A percentile compares a stretch with the other conserved stretches of the same genome.
Conservation (phyloP, 495 filamentous ascomycete species). For the Xylaria venustula region DNA sequence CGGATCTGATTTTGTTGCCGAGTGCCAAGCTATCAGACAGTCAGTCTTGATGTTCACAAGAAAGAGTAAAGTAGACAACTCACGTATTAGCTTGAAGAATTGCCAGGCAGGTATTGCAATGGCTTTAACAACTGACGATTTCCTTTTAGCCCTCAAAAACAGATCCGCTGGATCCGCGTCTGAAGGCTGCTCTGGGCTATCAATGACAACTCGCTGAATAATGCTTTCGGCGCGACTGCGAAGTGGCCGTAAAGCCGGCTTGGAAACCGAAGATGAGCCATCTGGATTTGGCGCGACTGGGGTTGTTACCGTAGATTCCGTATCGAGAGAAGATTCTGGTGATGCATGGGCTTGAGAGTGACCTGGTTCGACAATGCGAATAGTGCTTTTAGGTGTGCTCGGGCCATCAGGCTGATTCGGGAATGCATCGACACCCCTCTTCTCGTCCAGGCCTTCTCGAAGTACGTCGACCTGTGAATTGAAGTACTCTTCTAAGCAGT, state of each 20-base stretch:
- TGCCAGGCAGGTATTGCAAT: conserved; percentile 98
- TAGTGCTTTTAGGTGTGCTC: conserved; percentile 30
- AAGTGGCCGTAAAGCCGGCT: no score
- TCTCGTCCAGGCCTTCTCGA: conserved; percentile 61
- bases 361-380: conserved; percentile 33
- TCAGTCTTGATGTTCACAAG: no score
- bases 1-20: conserved; percentile 47
- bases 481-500: conserved; percentile 91
- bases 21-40: conserved; percentile 69
- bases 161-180: conserved; percentile 40
- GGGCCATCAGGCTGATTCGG: conserved; percentile 7
- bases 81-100: conserved; percentile 88
- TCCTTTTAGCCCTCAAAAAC: conserved; percentile 38
- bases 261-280: conserved; percentile 16
- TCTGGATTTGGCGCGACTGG: conserved; percentile 30
- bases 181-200: conserved; percentile 28
- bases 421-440: conserved; percentile 35
- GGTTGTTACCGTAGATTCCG: conserved; percentile 21
- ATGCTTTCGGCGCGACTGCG: conserved; percentile 47
- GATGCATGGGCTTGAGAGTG: conserved; percentile 21
- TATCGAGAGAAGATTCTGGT: background rate
- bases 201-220: conserved; percentile 48
- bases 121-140: conserved; percentile 65
- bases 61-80: no score
- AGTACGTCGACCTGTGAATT: conserved; percentile 91